Percentiles rank a stretch among this genome's conserved stretches.
Evolutionary conservation across 306 rosid genomes (phyloP).

Genomic region (Corylus americana): DNA sequence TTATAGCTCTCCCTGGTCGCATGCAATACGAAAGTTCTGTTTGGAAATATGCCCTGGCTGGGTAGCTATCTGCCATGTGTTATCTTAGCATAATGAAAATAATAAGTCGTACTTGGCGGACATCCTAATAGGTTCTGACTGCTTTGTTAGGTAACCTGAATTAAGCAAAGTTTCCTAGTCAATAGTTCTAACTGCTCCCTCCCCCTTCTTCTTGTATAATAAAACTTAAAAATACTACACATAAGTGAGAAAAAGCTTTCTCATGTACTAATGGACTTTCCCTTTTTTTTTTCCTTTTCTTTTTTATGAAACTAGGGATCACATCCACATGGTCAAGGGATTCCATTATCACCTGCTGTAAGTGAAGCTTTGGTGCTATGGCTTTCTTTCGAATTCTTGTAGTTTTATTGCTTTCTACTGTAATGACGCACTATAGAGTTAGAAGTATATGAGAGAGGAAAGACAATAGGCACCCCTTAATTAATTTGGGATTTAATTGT

Average conservation of each 20-base stretch:
- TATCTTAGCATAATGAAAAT: neutral
- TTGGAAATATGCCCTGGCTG: conserved; percentile 8
- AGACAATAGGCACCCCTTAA: neutral
- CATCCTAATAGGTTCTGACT: conserved; percentile 1
- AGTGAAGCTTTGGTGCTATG: conserved; percentile 33
- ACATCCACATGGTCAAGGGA: conserved; percentile 65
- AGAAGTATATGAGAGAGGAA: neutral
- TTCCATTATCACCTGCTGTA: conserved; percentile 76
- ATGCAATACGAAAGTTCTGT: neutral
- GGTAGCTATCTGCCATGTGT: neutral
- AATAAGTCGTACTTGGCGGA: conserved; percentile 16
- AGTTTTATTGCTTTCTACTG: neutral
- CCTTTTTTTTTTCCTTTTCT: conserved; percentile 8
- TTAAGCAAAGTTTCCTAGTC: neutral
- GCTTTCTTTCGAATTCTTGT: conserved; percentile 11
- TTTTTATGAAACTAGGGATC: conserved; percentile 48
- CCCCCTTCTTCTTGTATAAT: neutral
- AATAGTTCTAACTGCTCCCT: conserved; percentile 11
- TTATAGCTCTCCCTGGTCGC: neutral
- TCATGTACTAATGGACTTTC: conserved; percentile 23
- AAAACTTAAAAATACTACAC: neutral
- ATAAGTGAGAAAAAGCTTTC: neutral
- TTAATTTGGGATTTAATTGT: conserved; percentile 24
- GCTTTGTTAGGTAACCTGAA: neutral
- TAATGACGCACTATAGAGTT: neutral